phyloP scores from a whole-genome alignment of 108 stramenopile species.

The Skeletonema marinoi region DNA sequence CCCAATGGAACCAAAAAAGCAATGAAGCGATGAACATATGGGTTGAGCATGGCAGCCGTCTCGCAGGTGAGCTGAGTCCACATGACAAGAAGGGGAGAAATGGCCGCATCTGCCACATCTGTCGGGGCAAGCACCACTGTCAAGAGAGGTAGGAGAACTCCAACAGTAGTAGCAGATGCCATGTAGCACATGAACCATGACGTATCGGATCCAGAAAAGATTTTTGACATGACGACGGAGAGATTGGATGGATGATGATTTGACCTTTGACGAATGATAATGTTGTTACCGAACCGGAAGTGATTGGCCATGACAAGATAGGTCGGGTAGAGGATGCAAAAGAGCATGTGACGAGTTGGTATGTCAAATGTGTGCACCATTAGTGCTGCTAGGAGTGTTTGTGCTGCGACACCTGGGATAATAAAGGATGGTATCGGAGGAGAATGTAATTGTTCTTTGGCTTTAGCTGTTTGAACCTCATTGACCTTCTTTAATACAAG shows the following conservation, averaged over 20 bases:
- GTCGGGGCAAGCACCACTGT: not conserved
- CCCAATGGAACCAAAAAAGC: constrained; percentile 9
- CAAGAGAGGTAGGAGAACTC: not conserved
- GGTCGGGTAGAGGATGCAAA: constrained; percentile 11
- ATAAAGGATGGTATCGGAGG: not conserved
- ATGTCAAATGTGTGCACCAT: constrained; percentile 2
- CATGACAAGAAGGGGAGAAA: constrained; percentile 7
- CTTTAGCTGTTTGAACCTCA: not conserved
- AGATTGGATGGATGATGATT: constrained; percentile 6
- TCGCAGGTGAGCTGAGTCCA: constrained; percentile 17
- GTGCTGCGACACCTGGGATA: not conserved
- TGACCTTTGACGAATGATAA: not conserved
- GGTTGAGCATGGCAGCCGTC: constrained; percentile 10
- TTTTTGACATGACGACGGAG: not conserved
- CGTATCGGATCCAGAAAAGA: constrained; percentile 9
- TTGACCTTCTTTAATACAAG: not conserved
- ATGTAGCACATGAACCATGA: constrained; percentile 16
- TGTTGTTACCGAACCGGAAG: not conserved
- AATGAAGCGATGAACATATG: constrained; percentile 10
- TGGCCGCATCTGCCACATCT: constrained; percentile 5
- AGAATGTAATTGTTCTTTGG: not conserved
- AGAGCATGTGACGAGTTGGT: constrained; percentile 5
- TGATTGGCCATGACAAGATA: constrained; percentile 16
- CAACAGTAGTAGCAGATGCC: not conserved
- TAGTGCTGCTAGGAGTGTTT: not conserved